Evolutionary conservation across 495 filamentous ascomycete species (phyloP), one percentile per base, ranked within the genome.

Genomic region (Daldinia caldariorum): DNA sequence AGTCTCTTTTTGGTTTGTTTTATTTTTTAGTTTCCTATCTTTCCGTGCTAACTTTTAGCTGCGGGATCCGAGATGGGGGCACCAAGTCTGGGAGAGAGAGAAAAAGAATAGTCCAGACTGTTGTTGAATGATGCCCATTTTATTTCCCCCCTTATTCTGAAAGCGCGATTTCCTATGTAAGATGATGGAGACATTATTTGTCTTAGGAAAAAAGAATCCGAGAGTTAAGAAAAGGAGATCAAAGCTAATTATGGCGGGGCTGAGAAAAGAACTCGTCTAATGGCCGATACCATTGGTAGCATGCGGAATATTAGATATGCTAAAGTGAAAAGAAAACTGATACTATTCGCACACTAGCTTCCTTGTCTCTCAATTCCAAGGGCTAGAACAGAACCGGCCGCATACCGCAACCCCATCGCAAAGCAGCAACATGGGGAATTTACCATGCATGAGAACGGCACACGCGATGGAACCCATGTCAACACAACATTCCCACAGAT

Each of bases 371-470:
- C 45, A 45, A 43, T 64, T 71, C 63, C 58, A 38, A 71, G 63
- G 63, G 53, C 63, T 66, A 51, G 61, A 58, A 58, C 58, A 62
- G n/a, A 38, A 35, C 58, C 53, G 41, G 55, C 37, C 43, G 58
- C 41, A 61, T 58, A 37, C 39, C 54, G 58, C 43, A 45, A 29
- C 41, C 61, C 61, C 57, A 60, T 61, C 47, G 54, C 43, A 35
- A 38, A 70, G 26, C 62, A 62, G 43, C 45, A 71, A 57, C 61
- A 66, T 66, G 53, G 62, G 58, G 68, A 51, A 43, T 58, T 58
- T 58, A 39, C 41, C 58, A 71, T 71, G 63, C 69, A 67, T 67
- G 37, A 26, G 69, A 67, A 63, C 59, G 59, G 69, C 63, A 63
- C 69, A 62, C 58, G 65, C 58, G 66, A 70, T 64, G 56, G 55